A percentile compares a stretch with the other conserved stretches of the same genome.
Conservation (phyloP, 164 flowering plant species). For the Piper betle region DNA sequence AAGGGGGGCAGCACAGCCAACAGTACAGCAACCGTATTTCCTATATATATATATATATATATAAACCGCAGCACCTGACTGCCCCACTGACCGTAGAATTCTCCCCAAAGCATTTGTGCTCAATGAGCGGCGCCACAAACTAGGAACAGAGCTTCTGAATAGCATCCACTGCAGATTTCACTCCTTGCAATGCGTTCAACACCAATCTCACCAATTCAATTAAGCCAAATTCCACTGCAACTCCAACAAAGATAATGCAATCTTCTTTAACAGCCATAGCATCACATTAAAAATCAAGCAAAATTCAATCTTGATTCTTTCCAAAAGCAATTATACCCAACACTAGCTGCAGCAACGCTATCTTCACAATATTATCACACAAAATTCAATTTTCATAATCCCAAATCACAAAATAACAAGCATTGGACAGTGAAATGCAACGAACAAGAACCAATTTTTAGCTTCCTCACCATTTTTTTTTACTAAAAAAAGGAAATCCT, state of each 20-base stretch:
- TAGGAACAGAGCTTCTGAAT: constrained; percentile 49
- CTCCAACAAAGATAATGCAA: too few species aligned
- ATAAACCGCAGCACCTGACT: constrained; percentile 40
- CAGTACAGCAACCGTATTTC: too few species aligned
- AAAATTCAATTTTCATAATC: background rate
- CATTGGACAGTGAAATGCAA: background rate
- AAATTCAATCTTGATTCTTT: too few species aligned
- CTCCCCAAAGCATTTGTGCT: constrained; percentile 63
- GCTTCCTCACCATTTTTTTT: background rate
- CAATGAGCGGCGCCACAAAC: constrained; percentile 55
- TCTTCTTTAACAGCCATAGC: too few species aligned
- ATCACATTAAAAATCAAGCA: too few species aligned
- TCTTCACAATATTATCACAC: background rate
- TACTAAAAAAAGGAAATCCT: background rate
- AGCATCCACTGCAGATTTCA: constrained; percentile 44
- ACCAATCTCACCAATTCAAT: constrained; percentile 53
- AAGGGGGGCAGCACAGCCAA: too few species aligned
- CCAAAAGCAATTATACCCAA: background rate
- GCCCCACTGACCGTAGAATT: constrained; percentile 51
- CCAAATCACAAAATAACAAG: background rate
- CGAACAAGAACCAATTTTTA: constrained; percentile 1
- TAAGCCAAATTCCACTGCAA: too few species aligned
- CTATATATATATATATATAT: too few species aligned
- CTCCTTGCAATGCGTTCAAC: constrained; percentile 78
- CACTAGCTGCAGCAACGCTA: background rate